Base-by-base conservation (phyloP, 768 basidiomycete species). In the Russula compacta region DNA sequence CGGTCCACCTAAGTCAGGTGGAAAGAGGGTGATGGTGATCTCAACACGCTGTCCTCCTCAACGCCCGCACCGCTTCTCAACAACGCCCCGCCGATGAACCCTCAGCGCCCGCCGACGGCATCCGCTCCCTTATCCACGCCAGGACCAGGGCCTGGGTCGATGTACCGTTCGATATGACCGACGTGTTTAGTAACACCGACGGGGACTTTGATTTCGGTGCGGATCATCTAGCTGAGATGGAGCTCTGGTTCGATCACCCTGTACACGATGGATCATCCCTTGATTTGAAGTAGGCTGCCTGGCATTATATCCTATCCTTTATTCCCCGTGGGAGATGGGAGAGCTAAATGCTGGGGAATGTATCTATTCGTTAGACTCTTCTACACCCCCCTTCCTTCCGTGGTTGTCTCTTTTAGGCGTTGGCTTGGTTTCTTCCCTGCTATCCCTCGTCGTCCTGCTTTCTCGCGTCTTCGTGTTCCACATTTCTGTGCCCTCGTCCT, bases 11-110 rank as follows among this genome's bases (percentile, higher is more conserved):
- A 67, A 67, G 53, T 47, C 42, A 1, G 56, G 55, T 19, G 43
- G 21, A 63, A 66, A 44, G 53, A 60, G 19, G 59, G 55, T 11
- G 57, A 58, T n/a, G 57, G 56, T 10, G 66, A 67, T 11, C 53
- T 54, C 12, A 59, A 49, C 24, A 17, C 46, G 21, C 32, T 55
- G 29, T 38, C 67, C 4, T 54, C 53, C 15, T 49, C 64, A 14
- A 60, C 62, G 29, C 59, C 62, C 10, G 53, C 59, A n/a, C 54
- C 66, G 17, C 64, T 53, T 55, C 66, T 64, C 9, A 56, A 40
- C 39, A 52, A 15, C 7, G 36, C 43, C 0, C 43, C 58, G n/a
- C 35, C 52, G 38, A 56, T 58, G 56, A 63, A 56, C 19, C 50
- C 59, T 12, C 59, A 60, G 42, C 61, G 62, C 7, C 66, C 67